Percentiles rank a stretch among this genome's conserved stretches.
These are phyloP conservation scores for Penicillium fimorum DNA, from an alignment of 495 filamentous ascomycete genomes.

Conservation along the genomic window DNA sequence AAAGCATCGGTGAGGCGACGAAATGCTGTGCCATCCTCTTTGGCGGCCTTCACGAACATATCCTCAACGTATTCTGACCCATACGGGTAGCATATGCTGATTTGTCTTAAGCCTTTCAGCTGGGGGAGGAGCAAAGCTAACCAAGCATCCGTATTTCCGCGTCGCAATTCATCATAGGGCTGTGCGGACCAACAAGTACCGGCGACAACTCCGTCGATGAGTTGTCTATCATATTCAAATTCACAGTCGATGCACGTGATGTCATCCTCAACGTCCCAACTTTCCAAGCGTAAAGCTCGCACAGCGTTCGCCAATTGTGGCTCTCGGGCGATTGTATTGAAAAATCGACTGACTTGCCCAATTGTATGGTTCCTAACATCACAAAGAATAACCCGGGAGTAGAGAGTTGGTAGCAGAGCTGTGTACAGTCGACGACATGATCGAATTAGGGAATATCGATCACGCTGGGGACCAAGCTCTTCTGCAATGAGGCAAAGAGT, in stretches of 20 bases:
- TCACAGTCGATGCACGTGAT: neutral
- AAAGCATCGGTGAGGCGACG: neutral
- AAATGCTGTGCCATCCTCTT: neutral
- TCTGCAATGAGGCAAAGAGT: neutral
- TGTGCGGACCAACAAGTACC: neutral
- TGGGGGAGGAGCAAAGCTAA: slow-evolving; percentile 2
- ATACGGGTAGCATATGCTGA: neutral
- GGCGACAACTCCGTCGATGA: neutral
- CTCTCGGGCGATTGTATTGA: neutral
- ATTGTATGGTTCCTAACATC: neutral
- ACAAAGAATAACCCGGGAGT: neutral
- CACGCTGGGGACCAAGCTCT: neutral
- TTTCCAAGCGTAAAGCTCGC: neutral
- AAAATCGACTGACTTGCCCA: neutral
- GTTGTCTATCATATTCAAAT: neutral
- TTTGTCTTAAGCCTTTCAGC: neutral
- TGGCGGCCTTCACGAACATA: neutral
- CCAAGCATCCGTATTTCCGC: neutral
- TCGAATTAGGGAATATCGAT: neutral
- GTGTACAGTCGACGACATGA: neutral
- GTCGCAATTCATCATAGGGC: neutral
- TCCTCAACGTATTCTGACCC: neutral
- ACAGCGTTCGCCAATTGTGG: neutral
- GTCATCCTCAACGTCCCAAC: neutral
- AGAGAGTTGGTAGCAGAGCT: neutral